Conservation (phyloP, 768 basidiomycete species). For the Leccinum pellstonianum region DNA sequence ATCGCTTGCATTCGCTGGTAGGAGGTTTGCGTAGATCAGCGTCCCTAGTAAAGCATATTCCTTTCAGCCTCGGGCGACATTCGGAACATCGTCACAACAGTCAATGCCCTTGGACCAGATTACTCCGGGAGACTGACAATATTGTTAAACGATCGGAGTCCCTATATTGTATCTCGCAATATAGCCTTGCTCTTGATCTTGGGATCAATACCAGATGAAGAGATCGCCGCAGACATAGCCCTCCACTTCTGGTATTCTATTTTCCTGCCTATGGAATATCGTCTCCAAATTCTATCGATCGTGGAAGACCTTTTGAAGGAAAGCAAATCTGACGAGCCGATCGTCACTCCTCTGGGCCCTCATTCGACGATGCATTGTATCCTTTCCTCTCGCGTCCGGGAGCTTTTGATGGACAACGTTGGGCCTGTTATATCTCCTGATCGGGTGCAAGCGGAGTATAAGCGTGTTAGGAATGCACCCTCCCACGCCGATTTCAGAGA, state of each 20-base stretch:
- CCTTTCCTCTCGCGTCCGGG: slow-evolving; percentile 4
- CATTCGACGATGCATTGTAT: slow-evolving; percentile 19
- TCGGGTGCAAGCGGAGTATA: slow-evolving; percentile 33
- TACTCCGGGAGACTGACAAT: slow-evolving; percentile 41
- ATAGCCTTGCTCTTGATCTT: slow-evolving; percentile 42
- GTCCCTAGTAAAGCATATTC: background rate
- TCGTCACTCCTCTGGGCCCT: slow-evolving; percentile 10
- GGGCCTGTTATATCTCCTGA: slow-evolving; percentile 18
- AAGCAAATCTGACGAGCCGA: background rate
- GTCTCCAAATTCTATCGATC: slow-evolving; percentile 18
- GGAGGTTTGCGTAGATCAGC: background rate
- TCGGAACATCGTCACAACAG: slow-evolving; percentile 42
- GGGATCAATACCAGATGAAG: slow-evolving; percentile 33
- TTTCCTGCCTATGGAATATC: slow-evolving; percentile 38
- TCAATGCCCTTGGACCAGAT: slow-evolving; percentile 42
- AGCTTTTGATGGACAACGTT: slow-evolving; percentile 17
- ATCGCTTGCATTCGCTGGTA: slow-evolving; percentile 27
- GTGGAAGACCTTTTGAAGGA: slow-evolving; percentile 20
- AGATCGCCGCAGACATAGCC: slow-evolving; percentile 41
- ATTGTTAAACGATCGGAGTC: slow-evolving; percentile 40
- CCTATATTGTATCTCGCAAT: slow-evolving; percentile 38
- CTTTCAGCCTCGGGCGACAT: slow-evolving; percentile 49
- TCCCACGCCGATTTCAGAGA: slow-evolving; percentile 42
- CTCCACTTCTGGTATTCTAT: slow-evolving; percentile 52
- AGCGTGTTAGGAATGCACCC: slow-evolving; percentile 36